These are phyloP conservation scores for Rhododendron molle DNA, from an alignment of 148 eudicot genomes.

Conservation along the genomic window DNA sequence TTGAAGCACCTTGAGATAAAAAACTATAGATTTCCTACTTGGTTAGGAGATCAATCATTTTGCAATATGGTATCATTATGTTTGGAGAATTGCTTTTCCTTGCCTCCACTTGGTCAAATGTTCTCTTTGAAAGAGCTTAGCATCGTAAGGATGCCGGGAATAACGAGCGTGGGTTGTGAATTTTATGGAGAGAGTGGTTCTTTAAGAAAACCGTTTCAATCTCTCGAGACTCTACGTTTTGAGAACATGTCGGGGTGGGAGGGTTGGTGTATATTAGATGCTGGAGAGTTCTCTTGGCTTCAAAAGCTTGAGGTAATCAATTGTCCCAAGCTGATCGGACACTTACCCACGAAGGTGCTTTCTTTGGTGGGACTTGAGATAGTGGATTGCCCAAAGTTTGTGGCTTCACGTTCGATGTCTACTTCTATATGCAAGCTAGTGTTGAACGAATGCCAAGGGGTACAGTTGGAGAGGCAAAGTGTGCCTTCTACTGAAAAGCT, in stretches of 20 bases:
- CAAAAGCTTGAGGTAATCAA: not conserved
- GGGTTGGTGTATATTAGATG: not conserved
- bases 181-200: conserved; percentile 9
- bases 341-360: not conserved
- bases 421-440: no score
- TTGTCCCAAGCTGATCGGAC: not conserved
- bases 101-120: conserved; percentile 11
- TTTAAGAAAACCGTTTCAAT: not conserved
- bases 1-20: no score
- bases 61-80: no score
- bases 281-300: not conserved
- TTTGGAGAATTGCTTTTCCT: not conserved
- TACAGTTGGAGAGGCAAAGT: no score
- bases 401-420: no score
- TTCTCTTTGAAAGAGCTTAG: conserved; percentile 1
- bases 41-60: no score
- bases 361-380: not conserved
- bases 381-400: not conserved
- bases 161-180: not conserved
- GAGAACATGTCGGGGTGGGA: not conserved
- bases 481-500: no score
- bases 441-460: no score
- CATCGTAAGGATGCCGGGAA: not conserved
- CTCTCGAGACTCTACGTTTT: not conserved
- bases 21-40: no score